Evolutionary conservation across 2,329 filamentous ascomycete species (phyloP), one percentile per base, ranked within the genome.

Genomic region (Aspergillus fijiensis): DNA sequence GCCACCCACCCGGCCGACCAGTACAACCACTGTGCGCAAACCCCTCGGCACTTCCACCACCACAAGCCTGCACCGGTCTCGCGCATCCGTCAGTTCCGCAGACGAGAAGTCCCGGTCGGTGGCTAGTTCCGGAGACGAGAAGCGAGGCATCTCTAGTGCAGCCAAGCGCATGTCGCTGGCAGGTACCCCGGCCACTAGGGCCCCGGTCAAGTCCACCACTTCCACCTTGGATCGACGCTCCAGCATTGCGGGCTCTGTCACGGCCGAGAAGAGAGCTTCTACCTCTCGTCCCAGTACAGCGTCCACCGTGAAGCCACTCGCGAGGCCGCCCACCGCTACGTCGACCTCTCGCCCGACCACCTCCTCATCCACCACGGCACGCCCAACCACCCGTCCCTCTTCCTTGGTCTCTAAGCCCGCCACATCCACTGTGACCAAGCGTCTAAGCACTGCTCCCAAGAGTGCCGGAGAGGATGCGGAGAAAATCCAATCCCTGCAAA

Each of bases 91-190:
- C 51, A 77, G 77, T 65, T 79, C 77, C 16, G 76, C 77, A 9
- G 77, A 79, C 60, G 77, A 79, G 63, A 78, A 77, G 61, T 62
- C 71, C 42, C 74, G 72, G 35, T 76, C 73, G 9, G 69, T 79
- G 42, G 71, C 74, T 12, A 80, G 77, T 61, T 80, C 78, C 2
- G 76, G 77, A 16, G 79, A 80, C 60, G 79, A 80, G 62, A 77
- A 72, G 61, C 74, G 71, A 55, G 76, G 76, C 5, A 77, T 80
- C 55, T 75, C 77, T 11, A 70, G 74, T 25, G 71, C 73, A 7
- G 77, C 77, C 47, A 81, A 81, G 69, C 73, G 78, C 49, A 76
- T 78, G 72, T 81, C 79, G 5, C 69, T 81, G 57, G 76, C 72
- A 9, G 72, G 77, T 4, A 75, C 72, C 12, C 63, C 76, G 0